These are phyloP conservation scores for Marsdenia floribunda DNA, from an alignment of 257 asterid genomes.

Conservation along the genomic window DNA sequence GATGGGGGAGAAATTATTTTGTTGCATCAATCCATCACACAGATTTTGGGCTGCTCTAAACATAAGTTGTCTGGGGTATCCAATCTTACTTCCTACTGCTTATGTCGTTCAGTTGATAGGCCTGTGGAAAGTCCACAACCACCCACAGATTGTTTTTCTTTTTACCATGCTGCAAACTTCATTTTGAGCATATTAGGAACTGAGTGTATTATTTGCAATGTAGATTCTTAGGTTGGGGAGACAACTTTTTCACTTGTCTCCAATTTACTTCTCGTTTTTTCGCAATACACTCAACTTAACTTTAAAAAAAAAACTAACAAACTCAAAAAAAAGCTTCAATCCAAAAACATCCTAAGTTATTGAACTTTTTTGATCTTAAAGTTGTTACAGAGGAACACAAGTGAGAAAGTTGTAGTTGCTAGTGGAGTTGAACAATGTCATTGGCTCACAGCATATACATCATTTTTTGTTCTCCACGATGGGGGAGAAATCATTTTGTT, in stretches of 20 bases:
- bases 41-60: neutral
- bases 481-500: neutral
- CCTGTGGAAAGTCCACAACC: neutral
- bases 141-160: neutral
- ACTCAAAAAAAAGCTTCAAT: too few species aligned
- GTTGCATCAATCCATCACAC: neutral
- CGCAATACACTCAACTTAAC: too few species aligned
- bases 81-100: neutral
- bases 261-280: too few species aligned
- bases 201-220: constrained; percentile 3
- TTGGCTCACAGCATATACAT: neutral
- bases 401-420: neutral
- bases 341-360: too few species aligned
- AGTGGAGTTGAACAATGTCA: neutral
- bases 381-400: neutral
- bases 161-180: neutral
- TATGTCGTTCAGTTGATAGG: neutral
- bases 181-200: neutral
- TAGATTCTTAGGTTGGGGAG: constrained; percentile 20
- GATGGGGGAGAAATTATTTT: neutral
- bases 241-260: too few species aligned
- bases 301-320: too few species aligned
- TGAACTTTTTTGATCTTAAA: neutral
- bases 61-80: neutral
- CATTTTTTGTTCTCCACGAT: neutral